phyloP scores from a whole-genome alignment of 495 filamentous ascomycete genomes.

The Talaromyces wortmannii region DNA sequence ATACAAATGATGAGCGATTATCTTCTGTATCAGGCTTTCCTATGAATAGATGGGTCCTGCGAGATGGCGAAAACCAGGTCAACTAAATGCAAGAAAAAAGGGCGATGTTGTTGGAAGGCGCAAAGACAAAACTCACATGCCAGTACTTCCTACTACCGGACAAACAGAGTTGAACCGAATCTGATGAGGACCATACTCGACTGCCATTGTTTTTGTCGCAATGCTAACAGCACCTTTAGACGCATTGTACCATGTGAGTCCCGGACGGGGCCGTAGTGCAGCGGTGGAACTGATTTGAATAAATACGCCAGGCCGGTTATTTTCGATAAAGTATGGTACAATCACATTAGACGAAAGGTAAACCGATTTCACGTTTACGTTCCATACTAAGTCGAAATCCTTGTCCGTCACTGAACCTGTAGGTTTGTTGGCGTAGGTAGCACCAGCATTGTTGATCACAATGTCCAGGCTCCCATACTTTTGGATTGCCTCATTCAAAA shows the following conservation, averaged over 20 bases:
- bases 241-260: slow-evolving; percentile 59
- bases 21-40: slow-evolving; percentile 55
- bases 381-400: slow-evolving; percentile 54
- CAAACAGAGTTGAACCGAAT: slow-evolving; percentile 57
- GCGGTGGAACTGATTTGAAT: slow-evolving; percentile 56
- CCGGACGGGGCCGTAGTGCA: slow-evolving; percentile 50
- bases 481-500: slow-evolving; percentile 16
- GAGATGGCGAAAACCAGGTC: not conserved
- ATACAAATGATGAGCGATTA: slow-evolving; percentile 54
- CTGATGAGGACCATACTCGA: slow-evolving; percentile 52
- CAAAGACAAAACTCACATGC: slow-evolving; percentile 35
- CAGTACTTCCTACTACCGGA: slow-evolving; percentile 51
- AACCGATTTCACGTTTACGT: slow-evolving; percentile 52
- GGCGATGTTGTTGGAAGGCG: not conserved
- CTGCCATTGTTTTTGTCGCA: slow-evolving; percentile 53
- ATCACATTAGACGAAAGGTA: slow-evolving; percentile 45
- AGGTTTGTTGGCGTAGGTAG: slow-evolving; percentile 27
- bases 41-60: slow-evolving; percentile 42
- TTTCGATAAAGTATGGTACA: slow-evolving; percentile 46
- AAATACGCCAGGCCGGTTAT: slow-evolving; percentile 44
- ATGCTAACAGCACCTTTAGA: slow-evolving; percentile 54
- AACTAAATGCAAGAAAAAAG: not conserved
- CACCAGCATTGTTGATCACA: slow-evolving; percentile 31
- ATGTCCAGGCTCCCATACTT: slow-evolving; percentile 26
- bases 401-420: slow-evolving; percentile 50